Conservation (phyloP, 441 rosid genomes). For the Geranium incanum region DNA sequence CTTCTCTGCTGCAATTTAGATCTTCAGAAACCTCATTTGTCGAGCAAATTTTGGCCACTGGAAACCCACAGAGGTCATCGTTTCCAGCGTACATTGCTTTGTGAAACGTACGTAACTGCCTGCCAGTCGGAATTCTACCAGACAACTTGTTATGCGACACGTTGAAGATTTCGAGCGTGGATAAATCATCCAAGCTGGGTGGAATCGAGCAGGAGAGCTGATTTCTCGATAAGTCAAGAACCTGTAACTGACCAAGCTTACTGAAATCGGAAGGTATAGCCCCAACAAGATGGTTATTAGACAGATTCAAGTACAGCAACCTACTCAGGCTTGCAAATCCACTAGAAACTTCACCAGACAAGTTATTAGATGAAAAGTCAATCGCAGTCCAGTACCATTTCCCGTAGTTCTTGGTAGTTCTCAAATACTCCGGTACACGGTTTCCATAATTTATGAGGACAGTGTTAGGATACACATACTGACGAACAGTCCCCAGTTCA, state of each 20-base stretch:
- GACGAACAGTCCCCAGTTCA: background rate
- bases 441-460: background rate
- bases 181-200: background rate
- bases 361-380: background rate
- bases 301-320: background rate
- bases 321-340: background rate
- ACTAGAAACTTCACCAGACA: background rate
- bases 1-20: background rate
- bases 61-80: background rate
- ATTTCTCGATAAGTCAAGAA: background rate
- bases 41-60: background rate
- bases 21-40: background rate
- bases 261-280: background rate
- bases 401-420: background rate
- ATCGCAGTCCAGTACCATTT: background rate
- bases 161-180: background rate
- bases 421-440: background rate
- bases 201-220: slow-evolving; percentile 1
- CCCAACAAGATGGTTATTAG: background rate
- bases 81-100: background rate
- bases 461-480: background rate
- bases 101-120: background rate
- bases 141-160: slow-evolving; percentile 19
- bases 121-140: background rate
- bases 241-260: background rate